Percentiles rank a stretch among this genome's conserved stretches.
phyloP scores from a whole-genome alignment of 768 basidiomycete genomes.

The Boletus rubroflammeus region DNA sequence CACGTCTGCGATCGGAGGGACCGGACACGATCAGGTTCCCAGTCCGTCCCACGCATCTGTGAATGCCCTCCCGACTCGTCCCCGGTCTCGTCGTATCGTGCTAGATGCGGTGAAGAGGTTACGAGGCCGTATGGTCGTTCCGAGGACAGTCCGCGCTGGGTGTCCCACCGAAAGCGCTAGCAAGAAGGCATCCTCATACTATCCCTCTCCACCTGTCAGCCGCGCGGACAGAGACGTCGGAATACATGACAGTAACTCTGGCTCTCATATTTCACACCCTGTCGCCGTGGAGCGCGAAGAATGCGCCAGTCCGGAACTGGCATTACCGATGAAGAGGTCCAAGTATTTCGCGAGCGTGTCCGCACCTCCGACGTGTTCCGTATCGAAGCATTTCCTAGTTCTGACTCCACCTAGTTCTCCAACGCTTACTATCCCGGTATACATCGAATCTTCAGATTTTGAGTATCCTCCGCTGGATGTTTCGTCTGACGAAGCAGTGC shows the following conservation, averaged over 20 bases:
- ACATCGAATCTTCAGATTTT: slow-evolving; percentile 4
- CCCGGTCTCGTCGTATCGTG: slow-evolving; percentile 3
- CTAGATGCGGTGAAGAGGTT: slow-evolving; percentile 12
- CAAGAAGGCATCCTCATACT: background rate
- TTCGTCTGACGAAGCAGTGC: background rate
- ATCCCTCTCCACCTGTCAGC: slow-evolving; percentile 8
- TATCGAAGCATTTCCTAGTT: background rate
- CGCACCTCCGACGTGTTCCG: background rate
- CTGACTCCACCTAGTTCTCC: slow-evolving; percentile 3
- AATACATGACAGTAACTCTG: background rate
- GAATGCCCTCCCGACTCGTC: background rate
- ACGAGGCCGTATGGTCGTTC: too few species aligned
- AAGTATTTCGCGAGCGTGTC: slow-evolving; percentile 15
- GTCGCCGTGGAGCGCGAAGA: background rate
- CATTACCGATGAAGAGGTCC: slow-evolving; percentile 8
- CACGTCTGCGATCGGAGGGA: background rate
- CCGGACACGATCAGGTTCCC: background rate
- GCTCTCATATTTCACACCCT: background rate
- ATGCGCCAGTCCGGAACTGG: background rate
- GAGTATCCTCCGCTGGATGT: background rate
- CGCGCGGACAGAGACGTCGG: background rate
- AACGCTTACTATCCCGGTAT: slow-evolving; percentile 1
- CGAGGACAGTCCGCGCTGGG: background rate
- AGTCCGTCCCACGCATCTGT: background rate
- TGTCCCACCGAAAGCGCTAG: background rate